These are phyloP conservation scores for Amoebophrya sp. DNA, from an alignment of 169 alveolate genomes.

Conservation along the genomic window DNA sequence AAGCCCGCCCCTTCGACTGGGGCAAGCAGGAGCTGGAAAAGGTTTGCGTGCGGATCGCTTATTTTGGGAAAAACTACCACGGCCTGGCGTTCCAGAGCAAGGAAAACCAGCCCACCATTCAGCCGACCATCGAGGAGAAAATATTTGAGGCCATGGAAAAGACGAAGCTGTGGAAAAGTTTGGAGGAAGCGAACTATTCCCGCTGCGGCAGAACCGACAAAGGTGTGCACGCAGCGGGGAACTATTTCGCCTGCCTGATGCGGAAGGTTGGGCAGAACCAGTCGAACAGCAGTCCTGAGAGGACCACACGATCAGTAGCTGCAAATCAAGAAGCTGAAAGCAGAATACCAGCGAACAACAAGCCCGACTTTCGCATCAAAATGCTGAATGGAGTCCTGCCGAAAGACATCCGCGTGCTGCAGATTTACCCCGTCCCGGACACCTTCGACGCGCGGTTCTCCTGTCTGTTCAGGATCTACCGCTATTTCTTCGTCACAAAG, in stretches of 20 bases:
- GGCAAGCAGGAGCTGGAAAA: neutral
- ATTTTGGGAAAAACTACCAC: neutral
- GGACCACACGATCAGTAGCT: too few relatives aligned
- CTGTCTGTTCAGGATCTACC: neutral
- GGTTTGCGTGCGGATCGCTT: neutral
- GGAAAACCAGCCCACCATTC: neutral
- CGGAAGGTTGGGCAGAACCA: slow-evolving; percentile 44
- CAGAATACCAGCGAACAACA: neutral
- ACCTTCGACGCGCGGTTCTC: slow-evolving; percentile 72
- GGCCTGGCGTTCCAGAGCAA: neutral
- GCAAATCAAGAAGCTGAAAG: too few relatives aligned
- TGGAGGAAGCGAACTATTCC: slow-evolving; percentile 47
- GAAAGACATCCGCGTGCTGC: slow-evolving; percentile 66
- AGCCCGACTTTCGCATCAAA: neutral
- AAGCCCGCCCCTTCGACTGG: neutral
- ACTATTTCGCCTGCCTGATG: slow-evolving; percentile 61
- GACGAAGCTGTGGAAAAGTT: neutral
- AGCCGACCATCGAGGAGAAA: neutral
- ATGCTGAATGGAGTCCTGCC: slow-evolving; percentile 71
- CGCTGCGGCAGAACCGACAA: slow-evolving; percentile 83
- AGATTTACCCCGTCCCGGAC: slow-evolving; percentile 59
- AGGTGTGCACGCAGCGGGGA: slow-evolving; percentile 82
- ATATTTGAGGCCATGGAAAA: neutral
- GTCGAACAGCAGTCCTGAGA: neutral
- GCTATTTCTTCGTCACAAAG: neutral